Evolutionary conservation across 1,284 basidiomycete species (phyloP).

Genomic region (Ustilago sp.): DNA sequence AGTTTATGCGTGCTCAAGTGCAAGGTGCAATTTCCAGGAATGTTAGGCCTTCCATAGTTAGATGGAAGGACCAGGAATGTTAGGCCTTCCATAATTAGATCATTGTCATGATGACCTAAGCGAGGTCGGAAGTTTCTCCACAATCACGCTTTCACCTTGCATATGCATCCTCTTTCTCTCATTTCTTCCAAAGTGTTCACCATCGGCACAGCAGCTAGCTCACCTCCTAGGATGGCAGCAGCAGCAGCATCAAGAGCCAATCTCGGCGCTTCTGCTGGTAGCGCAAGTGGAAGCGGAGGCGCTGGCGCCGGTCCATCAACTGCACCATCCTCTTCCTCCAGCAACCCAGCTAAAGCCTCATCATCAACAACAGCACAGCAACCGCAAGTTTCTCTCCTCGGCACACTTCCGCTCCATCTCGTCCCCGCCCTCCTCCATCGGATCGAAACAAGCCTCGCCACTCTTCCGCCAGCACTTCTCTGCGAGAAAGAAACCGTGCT

Average conservation of each 20-base stretch:
- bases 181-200: not conserved
- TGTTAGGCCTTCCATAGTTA: no score
- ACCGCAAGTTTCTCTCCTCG: constrained; percentile 44
- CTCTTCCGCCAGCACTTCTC: constrained; percentile 19
- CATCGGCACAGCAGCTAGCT: not conserved
- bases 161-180: not conserved
- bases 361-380: constrained; percentile 25
- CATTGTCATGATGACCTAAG: constrained; percentile 26
- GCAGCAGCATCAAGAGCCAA: constrained; percentile 7
- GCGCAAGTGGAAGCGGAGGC: not conserved
- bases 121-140: not conserved
- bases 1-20: constrained; percentile 1
- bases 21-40: no score
- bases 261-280: not conserved
- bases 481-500: constrained; percentile 44
- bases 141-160: constrained; percentile 21
- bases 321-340: not conserved
- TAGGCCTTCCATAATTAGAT: not conserved
- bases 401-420: constrained; percentile 32
- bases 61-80: no score
- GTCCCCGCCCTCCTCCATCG: constrained; percentile 21
- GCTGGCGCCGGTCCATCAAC: constrained; percentile 8
- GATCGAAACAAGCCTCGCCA: constrained; percentile 23
- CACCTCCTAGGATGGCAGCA: not conserved
- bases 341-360: not conserved